Conservation (phyloP, 768 basidiomycete species). For the Amanita exitialis region DNA sequence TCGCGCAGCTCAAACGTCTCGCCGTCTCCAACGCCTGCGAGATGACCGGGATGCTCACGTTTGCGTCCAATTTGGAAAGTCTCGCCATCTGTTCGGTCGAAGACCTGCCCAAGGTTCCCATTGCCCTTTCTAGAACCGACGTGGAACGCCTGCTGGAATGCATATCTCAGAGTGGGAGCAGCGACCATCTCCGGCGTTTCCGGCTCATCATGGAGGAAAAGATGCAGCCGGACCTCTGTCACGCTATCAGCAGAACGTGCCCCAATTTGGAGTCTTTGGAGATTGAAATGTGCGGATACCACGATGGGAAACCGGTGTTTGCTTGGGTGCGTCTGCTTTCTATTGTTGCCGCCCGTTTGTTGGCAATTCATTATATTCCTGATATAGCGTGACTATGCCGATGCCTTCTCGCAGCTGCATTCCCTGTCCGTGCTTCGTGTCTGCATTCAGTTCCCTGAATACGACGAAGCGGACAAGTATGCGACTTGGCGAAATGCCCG, state of each 20-base stretch:
- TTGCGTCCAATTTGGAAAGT: constrained; percentile 20
- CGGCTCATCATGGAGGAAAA: constrained; percentile 32
- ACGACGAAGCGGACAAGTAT: constrained; percentile 20
- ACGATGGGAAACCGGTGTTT: constrained; percentile 26
- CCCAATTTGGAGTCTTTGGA: constrained; percentile 27
- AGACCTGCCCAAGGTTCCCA: constrained; percentile 24
- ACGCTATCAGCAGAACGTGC: constrained; percentile 21
- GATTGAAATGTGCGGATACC: constrained; percentile 32
- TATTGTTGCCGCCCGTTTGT: background rate
- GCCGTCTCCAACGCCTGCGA: constrained; percentile 29
- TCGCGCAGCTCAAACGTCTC: constrained; percentile 23
- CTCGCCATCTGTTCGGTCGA: constrained; percentile 27
- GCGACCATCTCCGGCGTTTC: constrained; percentile 16
- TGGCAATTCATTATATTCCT: background rate
- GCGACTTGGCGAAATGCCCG: constrained; percentile 24
- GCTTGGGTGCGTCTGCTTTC: constrained; percentile 24
- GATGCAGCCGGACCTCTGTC: constrained; percentile 22
- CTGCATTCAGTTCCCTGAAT: constrained; percentile 28
- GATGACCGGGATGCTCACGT: constrained; percentile 18
- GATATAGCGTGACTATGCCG: constrained; percentile 22
- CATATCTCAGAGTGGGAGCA: constrained; percentile 13
- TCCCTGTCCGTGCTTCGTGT: constrained; percentile 20
- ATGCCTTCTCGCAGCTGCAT: constrained; percentile 18
- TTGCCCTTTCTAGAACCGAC: constrained; percentile 22
- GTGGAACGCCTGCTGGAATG: constrained; percentile 22